These are phyloP conservation scores for Aspergillus saccharolyticus DNA, from an alignment of 495 filamentous ascomycete species.

Conservation along the genomic window DNA sequence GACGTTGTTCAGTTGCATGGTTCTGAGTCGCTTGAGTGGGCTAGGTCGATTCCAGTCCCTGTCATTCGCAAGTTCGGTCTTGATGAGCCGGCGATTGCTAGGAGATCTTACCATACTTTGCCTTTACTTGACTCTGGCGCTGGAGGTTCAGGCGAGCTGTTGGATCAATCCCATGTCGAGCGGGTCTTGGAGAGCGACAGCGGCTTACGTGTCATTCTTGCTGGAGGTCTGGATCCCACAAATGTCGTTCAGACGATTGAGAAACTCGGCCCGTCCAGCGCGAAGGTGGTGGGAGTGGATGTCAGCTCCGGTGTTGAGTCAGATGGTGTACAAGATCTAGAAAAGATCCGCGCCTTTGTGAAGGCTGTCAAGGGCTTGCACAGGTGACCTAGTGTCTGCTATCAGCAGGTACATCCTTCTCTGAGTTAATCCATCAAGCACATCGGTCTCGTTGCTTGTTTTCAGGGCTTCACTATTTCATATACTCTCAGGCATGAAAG, in stretches of 20 bases:
- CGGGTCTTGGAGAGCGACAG: conserved; percentile 56
- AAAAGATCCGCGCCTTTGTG: conserved; percentile 80
- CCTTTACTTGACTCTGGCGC: conserved; percentile 81
- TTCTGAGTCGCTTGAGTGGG: conserved; percentile 88
- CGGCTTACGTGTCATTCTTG: conserved; percentile 66
- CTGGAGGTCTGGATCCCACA: conserved; percentile 71
- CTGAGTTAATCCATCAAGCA: background rate
- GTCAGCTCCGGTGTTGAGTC: conserved; percentile 91
- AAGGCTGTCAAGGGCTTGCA: conserved; percentile 56
- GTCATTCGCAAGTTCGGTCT: conserved; percentile 81
- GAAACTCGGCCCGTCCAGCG: conserved; percentile 48
- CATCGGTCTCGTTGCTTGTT: background rate
- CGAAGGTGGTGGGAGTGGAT: conserved; percentile 75
- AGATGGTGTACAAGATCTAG: conserved; percentile 71
- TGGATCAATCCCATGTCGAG: conserved; percentile 63
- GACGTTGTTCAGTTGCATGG: conserved; percentile 93
- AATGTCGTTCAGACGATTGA: conserved; percentile 65
- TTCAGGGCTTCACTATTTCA: background rate
- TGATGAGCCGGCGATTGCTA: conserved; percentile 61
- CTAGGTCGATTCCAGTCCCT: conserved; percentile 76
- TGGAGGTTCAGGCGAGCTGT: conserved; percentile 72
- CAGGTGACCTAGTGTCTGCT: conserved; percentile 3
- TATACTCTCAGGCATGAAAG: too few relatives aligned
- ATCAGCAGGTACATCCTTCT: background rate
- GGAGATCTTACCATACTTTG: conserved; percentile 74